These are phyloP conservation scores for Cordyceps cicadae DNA, from an alignment of 2,329 filamentous ascomycete genomes.

Conservation along the genomic window DNA sequence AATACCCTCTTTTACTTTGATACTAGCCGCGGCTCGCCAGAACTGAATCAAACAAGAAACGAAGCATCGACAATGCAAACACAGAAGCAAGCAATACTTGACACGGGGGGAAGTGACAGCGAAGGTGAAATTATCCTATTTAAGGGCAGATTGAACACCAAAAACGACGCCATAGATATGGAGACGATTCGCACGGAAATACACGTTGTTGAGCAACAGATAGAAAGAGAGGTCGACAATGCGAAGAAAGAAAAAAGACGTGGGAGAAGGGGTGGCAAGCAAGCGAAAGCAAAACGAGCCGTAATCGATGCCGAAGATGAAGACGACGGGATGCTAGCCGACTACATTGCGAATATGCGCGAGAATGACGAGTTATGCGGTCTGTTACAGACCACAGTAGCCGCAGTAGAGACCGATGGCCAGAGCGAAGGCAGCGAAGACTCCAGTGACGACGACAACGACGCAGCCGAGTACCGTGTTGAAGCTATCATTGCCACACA, in stretches of 20 bases:
- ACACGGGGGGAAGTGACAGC: conserved; percentile 40
- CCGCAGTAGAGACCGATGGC: background rate
- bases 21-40: conserved; percentile 15
- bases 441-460: background rate
- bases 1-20: conserved; percentile 30
- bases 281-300: conserved; percentile 13
- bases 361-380: conserved; percentile 50
- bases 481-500: background rate
- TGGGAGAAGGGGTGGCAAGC: conserved; percentile 15
- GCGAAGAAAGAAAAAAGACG: conserved; percentile 15
- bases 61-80: background rate
- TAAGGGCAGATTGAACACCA: conserved; percentile 32
- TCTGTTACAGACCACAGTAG: conserved; percentile 21
- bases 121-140: conserved; percentile 65
- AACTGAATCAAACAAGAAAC: background rate
- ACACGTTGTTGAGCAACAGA: conserved; percentile 20
- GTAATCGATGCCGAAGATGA: conserved; percentile 22
- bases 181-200: conserved; percentile 27
- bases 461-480: background rate
- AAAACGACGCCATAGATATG: conserved; percentile 15
- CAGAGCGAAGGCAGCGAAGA: background rate
- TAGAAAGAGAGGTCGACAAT: conserved; percentile 11
- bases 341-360: conserved; percentile 63
- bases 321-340: conserved; percentile 52
- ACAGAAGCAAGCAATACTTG: background rate